Conservation (phyloP, 2,329 filamentous ascomycete species). For the Cercospora beticola region DNA sequence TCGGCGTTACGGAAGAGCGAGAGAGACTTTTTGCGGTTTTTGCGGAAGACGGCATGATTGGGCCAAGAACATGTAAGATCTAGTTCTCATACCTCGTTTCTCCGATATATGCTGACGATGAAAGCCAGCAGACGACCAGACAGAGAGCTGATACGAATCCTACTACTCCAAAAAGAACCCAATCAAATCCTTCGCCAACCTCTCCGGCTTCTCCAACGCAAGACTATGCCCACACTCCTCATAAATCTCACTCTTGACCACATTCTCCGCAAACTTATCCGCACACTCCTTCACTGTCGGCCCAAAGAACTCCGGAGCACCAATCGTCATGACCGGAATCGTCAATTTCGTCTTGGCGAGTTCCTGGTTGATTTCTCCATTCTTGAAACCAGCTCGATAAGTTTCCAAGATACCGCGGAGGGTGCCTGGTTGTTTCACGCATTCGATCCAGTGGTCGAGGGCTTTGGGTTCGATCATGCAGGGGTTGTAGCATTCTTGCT, state of each 20-base stretch:
- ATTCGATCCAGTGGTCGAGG: constrained; percentile 38
- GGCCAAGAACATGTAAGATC: neutral
- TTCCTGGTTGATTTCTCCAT: constrained; percentile 35
- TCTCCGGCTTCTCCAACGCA: constrained; percentile 39
- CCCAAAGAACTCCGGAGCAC: constrained; percentile 40
- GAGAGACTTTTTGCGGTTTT: neutral
- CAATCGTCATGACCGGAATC: constrained; percentile 38
- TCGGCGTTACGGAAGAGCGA: neutral
- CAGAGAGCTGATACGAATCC: neutral
- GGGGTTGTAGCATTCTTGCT: constrained; percentile 44
- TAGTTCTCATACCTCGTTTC: neutral
- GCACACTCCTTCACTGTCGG: constrained; percentile 36
- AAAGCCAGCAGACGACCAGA: neutral
- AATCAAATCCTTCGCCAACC: constrained; percentile 31
- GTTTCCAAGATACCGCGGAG: constrained; percentile 40
- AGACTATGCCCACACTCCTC: constrained; percentile 40
- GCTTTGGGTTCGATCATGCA: constrained; percentile 38
- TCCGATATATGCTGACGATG: neutral
- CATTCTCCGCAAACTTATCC: constrained; percentile 33
- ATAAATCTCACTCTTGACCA: constrained; percentile 36
- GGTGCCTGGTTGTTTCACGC: constrained; percentile 36
- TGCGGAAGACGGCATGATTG: neutral
- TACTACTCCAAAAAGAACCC: constrained; percentile 28
- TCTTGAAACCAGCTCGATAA: constrained; percentile 38
- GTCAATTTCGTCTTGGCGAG: constrained; percentile 34